Percentiles rank a stretch among this genome's conserved stretches.
Evolutionary conservation across 1,284 basidiomycete genomes (phyloP).

Genomic region (Earliella scabrosa): DNA sequence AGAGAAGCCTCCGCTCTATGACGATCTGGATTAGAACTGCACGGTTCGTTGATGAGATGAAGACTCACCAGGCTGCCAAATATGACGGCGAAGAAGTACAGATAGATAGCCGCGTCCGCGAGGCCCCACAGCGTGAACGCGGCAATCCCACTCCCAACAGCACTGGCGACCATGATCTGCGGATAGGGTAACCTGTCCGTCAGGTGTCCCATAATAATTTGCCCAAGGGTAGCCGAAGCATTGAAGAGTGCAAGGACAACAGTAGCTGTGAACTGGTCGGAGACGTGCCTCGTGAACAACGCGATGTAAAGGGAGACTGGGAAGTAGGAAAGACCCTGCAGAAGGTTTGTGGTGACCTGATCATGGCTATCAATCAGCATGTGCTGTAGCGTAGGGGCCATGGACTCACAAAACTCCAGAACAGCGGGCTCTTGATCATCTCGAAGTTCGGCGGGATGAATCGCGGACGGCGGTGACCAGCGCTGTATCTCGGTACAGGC

Average conservation of each 20-base stretch:
- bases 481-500: conserved; percentile 23
- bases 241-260: conserved; percentile 32
- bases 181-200: conserved; percentile 30
- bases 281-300: conserved; percentile 23
- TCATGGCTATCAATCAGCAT: not conserved
- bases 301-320: conserved; percentile 34
- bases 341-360: conserved; percentile 22
- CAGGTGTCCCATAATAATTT: conserved; percentile 30
- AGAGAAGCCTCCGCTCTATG: conserved; percentile 23
- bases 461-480: conserved; percentile 19
- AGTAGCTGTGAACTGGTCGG: conserved; percentile 30
- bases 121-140: conserved; percentile 35
- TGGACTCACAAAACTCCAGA: conserved; percentile 29
- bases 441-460: conserved; percentile 27
- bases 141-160: conserved; percentile 26
- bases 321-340: conserved; percentile 34
- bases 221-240: conserved; percentile 26
- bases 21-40: not conserved
- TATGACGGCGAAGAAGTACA: conserved; percentile 32
- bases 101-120: conserved; percentile 24
- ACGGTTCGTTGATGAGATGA: too few species aligned
- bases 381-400: not conserved
- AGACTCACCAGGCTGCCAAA: conserved; percentile 30
- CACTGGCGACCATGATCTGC: conserved; percentile 28
- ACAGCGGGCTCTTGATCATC: conserved; percentile 27